Conservation (phyloP, 176 grass and related monocot genomes). For the Zizania latifolia region DNA sequence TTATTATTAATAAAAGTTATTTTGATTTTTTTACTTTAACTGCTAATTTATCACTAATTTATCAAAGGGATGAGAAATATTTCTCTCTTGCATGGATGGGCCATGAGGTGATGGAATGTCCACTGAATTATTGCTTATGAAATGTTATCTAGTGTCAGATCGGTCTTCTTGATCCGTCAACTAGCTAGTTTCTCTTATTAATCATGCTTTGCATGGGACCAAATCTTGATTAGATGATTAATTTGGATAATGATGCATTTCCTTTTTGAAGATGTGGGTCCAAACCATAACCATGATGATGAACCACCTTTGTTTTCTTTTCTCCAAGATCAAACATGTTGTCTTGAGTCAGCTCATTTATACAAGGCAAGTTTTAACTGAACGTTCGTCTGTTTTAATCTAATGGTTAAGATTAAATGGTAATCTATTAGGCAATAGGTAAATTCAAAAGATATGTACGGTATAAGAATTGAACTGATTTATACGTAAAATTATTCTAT, state of each 20-base stretch:
- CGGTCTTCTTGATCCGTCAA: not conserved
- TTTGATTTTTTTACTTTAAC: too few species aligned
- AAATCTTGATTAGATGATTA: not conserved
- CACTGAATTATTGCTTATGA: constrained; percentile 23
- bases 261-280: not conserved
- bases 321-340: not conserved
- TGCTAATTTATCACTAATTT: too few species aligned
- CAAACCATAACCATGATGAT: not conserved
- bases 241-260: not conserved
- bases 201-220: not conserved
- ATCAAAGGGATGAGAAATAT: too few species aligned
- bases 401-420: too few species aligned
- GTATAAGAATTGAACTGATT: too few species aligned
- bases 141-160: constrained; percentile 27
- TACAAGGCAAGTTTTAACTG: too few species aligned
- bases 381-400: too few species aligned
- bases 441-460: too few species aligned
- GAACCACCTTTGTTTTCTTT: not conserved
- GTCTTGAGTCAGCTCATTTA: too few species aligned
- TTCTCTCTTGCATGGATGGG: not conserved
- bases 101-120: not conserved
- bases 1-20: too few species aligned
- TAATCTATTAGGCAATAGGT: too few species aligned
- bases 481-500: too few species aligned
- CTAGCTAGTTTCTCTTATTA: not conserved